Conservation (phyloP, 108 stramenopile genomes). For the Pseudonitzschia delicatissima region DNA sequence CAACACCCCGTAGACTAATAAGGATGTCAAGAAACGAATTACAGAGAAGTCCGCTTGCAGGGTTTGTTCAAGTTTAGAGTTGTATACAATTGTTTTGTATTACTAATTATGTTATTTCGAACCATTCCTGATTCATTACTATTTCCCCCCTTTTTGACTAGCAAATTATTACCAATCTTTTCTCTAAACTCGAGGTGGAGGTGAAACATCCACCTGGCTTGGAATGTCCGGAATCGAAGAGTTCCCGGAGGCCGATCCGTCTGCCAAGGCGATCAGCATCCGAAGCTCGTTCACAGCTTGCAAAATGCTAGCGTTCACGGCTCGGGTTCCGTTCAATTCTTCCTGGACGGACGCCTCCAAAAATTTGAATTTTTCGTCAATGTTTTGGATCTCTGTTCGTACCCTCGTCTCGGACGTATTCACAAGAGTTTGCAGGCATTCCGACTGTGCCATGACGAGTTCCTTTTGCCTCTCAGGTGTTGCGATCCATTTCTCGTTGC, state of each 20-base stretch:
- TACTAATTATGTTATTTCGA: no score
- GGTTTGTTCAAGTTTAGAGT: no score
- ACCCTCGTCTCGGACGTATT: slow-evolving; percentile 21
- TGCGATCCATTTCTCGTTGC: slow-evolving; percentile 40
- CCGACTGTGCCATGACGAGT: slow-evolving; percentile 18
- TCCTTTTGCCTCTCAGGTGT: slow-evolving; percentile 29
- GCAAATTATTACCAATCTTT: no score
- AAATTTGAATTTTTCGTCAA: slow-evolving; percentile 21
- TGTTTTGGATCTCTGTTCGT: slow-evolving; percentile 15
- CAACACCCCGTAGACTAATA: no score
- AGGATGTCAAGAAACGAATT: no score
- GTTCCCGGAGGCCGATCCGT: not conserved
- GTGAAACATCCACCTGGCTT: slow-evolving; percentile 20
- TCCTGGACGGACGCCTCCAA: slow-evolving; percentile 11
- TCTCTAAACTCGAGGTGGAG: no score
- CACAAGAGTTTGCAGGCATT: slow-evolving; percentile 18
- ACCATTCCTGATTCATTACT: not conserved
- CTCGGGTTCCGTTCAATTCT: slow-evolving; percentile 10
- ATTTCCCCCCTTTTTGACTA: no score
- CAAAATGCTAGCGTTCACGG: slow-evolving; percentile 14
- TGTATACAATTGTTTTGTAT: no score
- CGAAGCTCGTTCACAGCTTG: slow-evolving; percentile 20
- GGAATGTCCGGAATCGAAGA: slow-evolving; percentile 9
- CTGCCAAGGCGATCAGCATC: slow-evolving; percentile 6
- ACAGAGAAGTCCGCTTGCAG: no score